Evolutionary conservation across 2,329 filamentous ascomycete species (phyloP), one percentile per base, ranked within the genome.

Genomic region (Monosporascus sp.): DNA sequence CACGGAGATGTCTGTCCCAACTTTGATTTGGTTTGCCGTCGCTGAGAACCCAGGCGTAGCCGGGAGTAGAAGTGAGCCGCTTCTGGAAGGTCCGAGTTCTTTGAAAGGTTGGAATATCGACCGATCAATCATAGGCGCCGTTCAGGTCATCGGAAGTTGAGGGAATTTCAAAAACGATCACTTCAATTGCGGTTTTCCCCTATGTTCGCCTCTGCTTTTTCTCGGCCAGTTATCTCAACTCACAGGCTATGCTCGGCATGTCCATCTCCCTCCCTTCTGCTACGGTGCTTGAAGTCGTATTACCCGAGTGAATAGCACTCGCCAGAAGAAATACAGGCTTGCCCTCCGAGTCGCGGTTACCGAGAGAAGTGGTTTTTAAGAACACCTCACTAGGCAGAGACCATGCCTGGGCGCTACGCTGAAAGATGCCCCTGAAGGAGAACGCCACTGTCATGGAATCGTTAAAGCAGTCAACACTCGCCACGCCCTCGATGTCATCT

Each of bases 281-380:
- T 7, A 63, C 68, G 48, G 71, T 61, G 5, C 66, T 63, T 37
- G 69, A 56, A 18, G 60, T 53, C 3, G 57, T 51, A 31, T 58
- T 58, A 43, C 72, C 56, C 28, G 63, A 64, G 5, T 50, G 53
- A 4, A 75, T 55, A 31, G 58, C 56, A 37, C 58, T 60, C 24
- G 68, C 67, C 7, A 70, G 51, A 58, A 74, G 74, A 57, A 73
- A 70, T 18, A 71, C 69, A 37, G 72, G 68, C 61, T 75, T 70
- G 22, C 68, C 61, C 51, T 69, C 64, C n/a, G 59, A 58, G 52
- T 74, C 71, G 54, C 73, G 75, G 53, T 72, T 65, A 31, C 71
- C 72, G 20, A 70, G 51, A 59, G 75, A 69, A 61, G 73, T 75
- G 15, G 73, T 76, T 55, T 76, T 67, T 49, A 76, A 57, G 41